Evolutionary conservation across 495 filamentous ascomycete species (phyloP).

Genomic region (Annulohypoxylon bovei): DNA sequence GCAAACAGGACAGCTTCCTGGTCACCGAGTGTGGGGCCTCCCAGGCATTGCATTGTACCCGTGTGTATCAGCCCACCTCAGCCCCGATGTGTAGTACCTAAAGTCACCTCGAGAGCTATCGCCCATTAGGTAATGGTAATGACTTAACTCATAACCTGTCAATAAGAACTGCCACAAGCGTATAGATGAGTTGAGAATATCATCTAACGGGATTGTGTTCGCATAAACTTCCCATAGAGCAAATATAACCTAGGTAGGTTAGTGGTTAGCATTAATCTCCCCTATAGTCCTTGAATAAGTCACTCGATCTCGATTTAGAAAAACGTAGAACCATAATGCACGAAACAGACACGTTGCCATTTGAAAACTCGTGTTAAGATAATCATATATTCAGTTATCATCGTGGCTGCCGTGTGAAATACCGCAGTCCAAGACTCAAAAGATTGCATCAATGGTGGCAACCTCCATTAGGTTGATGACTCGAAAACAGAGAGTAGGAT

Average conservation of each 20-base stretch:
- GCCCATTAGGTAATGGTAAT: not conserved
- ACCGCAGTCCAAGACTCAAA: not conserved
- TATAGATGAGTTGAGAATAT: not conserved
- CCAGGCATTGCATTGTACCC: not conserved
- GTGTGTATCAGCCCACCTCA: not conserved
- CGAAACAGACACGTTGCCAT: not conserved
- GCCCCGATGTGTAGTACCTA: not conserved
- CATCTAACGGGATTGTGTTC: no score
- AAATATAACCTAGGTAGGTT: not conserved
- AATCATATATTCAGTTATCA: slow-evolving; percentile 20
- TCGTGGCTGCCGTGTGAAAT: not conserved
- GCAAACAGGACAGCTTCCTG: not conserved
- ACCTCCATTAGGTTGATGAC: not conserved
- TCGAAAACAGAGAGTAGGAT: not conserved
- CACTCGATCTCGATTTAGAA: not conserved
- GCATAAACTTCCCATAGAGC: no score
- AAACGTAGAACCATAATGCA: not conserved
- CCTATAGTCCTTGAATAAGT: not conserved
- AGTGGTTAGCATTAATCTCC: not conserved
- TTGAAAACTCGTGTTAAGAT: not conserved
- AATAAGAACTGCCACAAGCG: not conserved
- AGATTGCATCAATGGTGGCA: not conserved
- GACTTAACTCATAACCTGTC: not conserved
- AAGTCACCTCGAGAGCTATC: not conserved
- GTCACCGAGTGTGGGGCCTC: not conserved